These are phyloP conservation scores for Geotrichum bryndzae DNA, from an alignment of 1,139 yeast genomes.

Conservation along the genomic window DNA sequence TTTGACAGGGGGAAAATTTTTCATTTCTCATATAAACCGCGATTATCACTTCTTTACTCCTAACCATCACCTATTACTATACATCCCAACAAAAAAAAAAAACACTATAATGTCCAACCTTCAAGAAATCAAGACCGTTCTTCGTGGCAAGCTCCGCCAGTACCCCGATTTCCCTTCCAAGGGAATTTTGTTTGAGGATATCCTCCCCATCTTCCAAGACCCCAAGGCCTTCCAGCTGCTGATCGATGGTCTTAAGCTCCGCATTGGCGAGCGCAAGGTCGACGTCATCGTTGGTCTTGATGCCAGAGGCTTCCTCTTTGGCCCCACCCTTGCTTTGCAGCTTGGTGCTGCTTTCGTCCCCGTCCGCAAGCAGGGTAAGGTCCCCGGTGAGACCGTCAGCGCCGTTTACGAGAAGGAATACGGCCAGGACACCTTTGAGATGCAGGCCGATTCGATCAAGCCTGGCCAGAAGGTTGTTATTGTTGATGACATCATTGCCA, in stretches of 20 bases:
- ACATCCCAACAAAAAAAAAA: not conserved
- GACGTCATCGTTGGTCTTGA: constrained; percentile 93
- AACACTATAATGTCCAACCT: constrained; percentile 7
- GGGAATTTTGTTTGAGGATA: constrained; percentile 94
- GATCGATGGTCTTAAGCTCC: constrained; percentile 72
- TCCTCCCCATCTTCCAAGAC: constrained; percentile 82
- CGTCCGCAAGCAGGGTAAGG: constrained; percentile 88
- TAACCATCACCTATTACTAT: not conserved
- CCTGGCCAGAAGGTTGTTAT: constrained; percentile 74
- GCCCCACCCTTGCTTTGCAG: constrained; percentile 89
- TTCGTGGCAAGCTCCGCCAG: constrained; percentile 42
- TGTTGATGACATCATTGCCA: constrained; percentile 95
- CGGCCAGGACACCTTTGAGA: constrained; percentile 80
- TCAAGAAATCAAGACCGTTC: constrained; percentile 21
- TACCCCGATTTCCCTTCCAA: constrained; percentile 89
- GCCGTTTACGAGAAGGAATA: constrained; percentile 87
- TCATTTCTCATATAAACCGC: not conserved
- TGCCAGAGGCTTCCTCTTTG: constrained; percentile 94
- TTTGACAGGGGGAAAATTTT: not conserved
- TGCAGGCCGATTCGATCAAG: constrained; percentile 78
- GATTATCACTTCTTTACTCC: not conserved
- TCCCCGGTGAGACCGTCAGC: constrained; percentile 74
- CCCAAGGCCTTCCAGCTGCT: constrained; percentile 77
- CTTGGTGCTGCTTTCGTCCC: constrained; percentile 89
- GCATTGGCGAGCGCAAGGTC: constrained; percentile 60